Conservation (phyloP, 202 grass and related monocot genomes). For the Setaria italica region DNA sequence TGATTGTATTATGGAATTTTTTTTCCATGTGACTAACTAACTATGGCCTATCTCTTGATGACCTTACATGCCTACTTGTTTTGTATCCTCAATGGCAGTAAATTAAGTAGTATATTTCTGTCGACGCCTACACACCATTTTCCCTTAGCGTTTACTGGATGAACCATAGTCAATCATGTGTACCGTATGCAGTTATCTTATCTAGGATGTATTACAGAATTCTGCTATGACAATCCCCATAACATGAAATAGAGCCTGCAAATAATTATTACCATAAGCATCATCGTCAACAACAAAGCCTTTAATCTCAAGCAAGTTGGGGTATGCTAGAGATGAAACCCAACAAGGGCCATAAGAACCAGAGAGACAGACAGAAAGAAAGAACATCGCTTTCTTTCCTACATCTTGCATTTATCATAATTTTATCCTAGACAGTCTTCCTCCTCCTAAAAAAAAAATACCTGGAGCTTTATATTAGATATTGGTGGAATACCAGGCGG, state of each 20-base stretch:
- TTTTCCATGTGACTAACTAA: constrained; percentile 20
- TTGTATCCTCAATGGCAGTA: constrained; percentile 5
- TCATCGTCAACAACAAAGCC: neutral
- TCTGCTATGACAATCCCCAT: neutral
- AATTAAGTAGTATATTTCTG: constrained; percentile 6
- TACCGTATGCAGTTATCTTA: constrained; percentile 14
- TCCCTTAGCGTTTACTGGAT: constrained; percentile 25
- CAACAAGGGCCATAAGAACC: neutral
- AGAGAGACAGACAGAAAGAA: neutral
- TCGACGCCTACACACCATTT: neutral
- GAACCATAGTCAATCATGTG: neutral
- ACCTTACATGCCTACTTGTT: constrained; percentile 18
- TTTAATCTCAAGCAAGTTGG: neutral
- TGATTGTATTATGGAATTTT: constrained; percentile 22
- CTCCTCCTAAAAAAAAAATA: neutral
- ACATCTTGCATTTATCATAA: neutral
- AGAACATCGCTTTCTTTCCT: neutral
- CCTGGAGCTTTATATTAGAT: neutral
- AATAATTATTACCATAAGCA: neutral
- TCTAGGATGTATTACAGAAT: constrained; percentile 13
- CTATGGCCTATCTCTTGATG: constrained; percentile 16
- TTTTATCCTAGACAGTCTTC: neutral
- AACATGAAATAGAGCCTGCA: neutral
- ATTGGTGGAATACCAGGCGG: neutral
- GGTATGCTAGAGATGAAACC: neutral